Percentiles rank a stretch among this genome's conserved stretches.
Evolutionary conservation across 2,329 filamentous ascomycete species (phyloP).

Genomic region (Fusarium drepaniforme): DNA sequence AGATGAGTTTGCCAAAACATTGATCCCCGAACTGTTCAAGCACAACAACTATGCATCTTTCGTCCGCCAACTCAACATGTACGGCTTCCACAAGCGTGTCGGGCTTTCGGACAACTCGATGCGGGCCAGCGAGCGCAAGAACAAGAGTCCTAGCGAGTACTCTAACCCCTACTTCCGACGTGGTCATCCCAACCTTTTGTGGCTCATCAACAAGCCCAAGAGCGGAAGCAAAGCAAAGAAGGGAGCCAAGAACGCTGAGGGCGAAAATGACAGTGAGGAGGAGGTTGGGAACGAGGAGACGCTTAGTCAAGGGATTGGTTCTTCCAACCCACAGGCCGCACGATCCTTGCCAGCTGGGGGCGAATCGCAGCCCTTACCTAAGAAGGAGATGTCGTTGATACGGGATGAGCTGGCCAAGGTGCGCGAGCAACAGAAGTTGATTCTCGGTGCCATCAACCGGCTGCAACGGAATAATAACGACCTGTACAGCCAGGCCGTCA

Average conservation of each 20-base stretch:
- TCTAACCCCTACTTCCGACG: slow-evolving; percentile 96
- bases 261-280: slow-evolving; percentile 78
- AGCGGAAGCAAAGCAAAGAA: slow-evolving; percentile 74
- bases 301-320: slow-evolving; percentile 35
- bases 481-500: slow-evolving; percentile 86
- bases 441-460: slow-evolving; percentile 83
- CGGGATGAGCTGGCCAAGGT: slow-evolving; percentile 85
- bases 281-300: slow-evolving; percentile 59
- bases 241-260: slow-evolving; percentile 70
- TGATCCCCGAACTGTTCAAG: slow-evolving; percentile 98
- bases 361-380: slow-evolving; percentile 64
- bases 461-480: slow-evolving; percentile 89
- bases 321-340: slow-evolving; percentile 34
- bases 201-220: slow-evolving; percentile 97
- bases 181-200: slow-evolving; percentile 90
- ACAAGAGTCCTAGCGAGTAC: slow-evolving; percentile 98
- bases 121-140: slow-evolving; percentile 95
- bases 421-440: slow-evolving; percentile 87
- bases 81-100: slow-evolving; percentile 97
- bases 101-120: slow-evolving; percentile 97
- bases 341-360: slow-evolving; percentile 57
- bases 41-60: slow-evolving; percentile 99
- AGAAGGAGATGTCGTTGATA: slow-evolving; percentile 82
- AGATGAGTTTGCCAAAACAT: slow-evolving; percentile 97
- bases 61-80: slow-evolving; percentile 95